Evolutionary conservation across 2,329 filamentous ascomycete genomes (phyloP), one percentile per base, ranked within the genome.

Genomic region (Nemania diffusa): DNA sequence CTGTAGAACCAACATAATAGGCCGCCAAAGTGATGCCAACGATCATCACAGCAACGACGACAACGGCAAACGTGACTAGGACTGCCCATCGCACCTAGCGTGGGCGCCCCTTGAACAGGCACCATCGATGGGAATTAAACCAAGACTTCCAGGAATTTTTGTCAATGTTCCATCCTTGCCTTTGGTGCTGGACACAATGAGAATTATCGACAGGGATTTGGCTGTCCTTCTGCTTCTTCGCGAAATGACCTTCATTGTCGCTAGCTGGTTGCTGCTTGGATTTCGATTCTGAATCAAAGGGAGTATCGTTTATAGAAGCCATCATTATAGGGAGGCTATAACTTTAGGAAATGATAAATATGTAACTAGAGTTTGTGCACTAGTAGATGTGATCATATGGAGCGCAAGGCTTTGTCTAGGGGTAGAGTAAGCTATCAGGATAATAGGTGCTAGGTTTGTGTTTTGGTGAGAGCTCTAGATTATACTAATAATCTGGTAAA

Each of bases 31-130:
- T 46, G 20, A 62, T 17, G 15, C 46, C 53, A 4, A 29, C 46
- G 27, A 62, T 13, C 11, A 57, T 11, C 8, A 64, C 4, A 24
- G 32, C 29, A 27, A 62, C 1, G 8, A 62, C 32, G 17, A 37
- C 2, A 3, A 62, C 24, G n/a, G 40, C 15, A 34, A 67, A 59
- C 15, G 34, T 37, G 34, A 55, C n/a, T 13, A 57, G 9, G 22
- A 59, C 46, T 32, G 29, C 15, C 64, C 60, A 65, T 34, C 57
- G 62, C 53, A 67, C 53, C 67, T 56, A 67, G 48, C 46, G 56
- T 29, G 60, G 64, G 15, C 29, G 61, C 29, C 65, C 48, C 44
- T 62, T 32, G 50, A 69, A 56, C 17, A 37, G 26, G 15, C 57
- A 64, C 67, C 61, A 65, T 20, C 22, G 37, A n/a, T 60, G 58